Evolutionary conservation across 805 yeast species (phyloP).

Genomic region (Metschnikowia lunata): DNA sequence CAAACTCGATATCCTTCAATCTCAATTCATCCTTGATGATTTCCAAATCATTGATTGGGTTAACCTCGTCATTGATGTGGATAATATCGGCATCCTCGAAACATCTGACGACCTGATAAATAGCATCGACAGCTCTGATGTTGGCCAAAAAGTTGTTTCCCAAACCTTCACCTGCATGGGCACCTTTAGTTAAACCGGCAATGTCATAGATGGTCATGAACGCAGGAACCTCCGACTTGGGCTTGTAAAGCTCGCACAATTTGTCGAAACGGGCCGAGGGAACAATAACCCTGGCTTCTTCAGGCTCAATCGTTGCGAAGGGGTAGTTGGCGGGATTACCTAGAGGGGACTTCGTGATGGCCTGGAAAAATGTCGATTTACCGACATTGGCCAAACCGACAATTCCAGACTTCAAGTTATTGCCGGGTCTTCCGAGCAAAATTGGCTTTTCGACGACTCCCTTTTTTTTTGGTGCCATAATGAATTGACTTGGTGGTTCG

Average conservation of each 20-base stretch:
- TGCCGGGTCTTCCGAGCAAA: constrained; percentile 47
- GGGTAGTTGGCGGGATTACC: constrained; percentile 48
- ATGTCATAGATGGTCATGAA: constrained; percentile 21
- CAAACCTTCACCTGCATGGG: constrained; percentile 58
- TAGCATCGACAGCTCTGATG: constrained; percentile 67
- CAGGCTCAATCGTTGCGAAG: constrained; percentile 74
- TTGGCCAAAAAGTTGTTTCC: constrained; percentile 71
- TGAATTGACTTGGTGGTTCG: not conserved
- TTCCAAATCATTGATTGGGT: constrained; percentile 91
- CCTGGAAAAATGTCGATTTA: constrained; percentile 21
- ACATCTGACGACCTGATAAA: constrained; percentile 60
- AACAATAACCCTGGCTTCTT: constrained; percentile 40
- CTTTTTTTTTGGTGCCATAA: constrained; percentile 74
- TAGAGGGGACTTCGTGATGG: constrained; percentile 21
- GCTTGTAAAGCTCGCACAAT: constrained; percentile 41
- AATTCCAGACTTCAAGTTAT: constrained; percentile 37
- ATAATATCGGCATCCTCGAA: constrained; percentile 95
- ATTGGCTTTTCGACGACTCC: constrained; percentile 63
- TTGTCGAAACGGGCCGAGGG: constrained; percentile 19
- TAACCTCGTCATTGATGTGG: constrained; percentile 83
- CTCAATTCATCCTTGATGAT: constrained; percentile 89
- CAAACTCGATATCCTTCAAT: constrained; percentile 94
- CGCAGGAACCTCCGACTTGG: constrained; percentile 36
- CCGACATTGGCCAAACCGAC: constrained; percentile 35
- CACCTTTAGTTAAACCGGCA: constrained; percentile 57